Percentiles rank a stretch among this genome's conserved stretches.
phyloP scores from a whole-genome alignment of 306 rosid species.

The Inga laurina region DNA sequence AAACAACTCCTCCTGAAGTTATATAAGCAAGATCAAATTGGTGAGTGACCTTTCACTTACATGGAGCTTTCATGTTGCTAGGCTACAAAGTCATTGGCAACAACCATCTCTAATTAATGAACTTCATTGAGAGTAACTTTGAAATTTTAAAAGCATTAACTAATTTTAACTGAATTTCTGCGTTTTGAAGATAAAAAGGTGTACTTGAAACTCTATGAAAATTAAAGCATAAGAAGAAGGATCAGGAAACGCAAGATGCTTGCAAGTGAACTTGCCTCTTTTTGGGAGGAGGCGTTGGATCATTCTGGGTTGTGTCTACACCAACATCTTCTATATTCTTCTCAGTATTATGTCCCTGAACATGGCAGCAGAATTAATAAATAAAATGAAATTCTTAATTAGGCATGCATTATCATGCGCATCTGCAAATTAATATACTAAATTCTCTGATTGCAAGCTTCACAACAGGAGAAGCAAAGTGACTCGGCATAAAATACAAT shows the following conservation, averaged over 20 bases:
- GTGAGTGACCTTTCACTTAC: too few species aligned
- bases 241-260: constrained; percentile 20
- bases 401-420: constrained; percentile 24
- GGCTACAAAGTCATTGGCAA: too few species aligned
- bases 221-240: constrained; percentile 28
- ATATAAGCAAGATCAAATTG: too few species aligned
- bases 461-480: constrained; percentile 20
- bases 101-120: too few species aligned
- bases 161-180: too few species aligned
- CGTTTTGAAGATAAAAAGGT: neutral
- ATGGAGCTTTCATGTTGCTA: too few species aligned
- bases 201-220: neutral
- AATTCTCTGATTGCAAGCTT: constrained; percentile 20
- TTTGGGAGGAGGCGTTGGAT: constrained; percentile 27
- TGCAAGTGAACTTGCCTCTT: constrained; percentile 54
- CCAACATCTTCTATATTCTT: constrained; percentile 40
- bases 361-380: constrained; percentile 31
- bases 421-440: constrained; percentile 19
- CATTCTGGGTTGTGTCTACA: constrained; percentile 31
- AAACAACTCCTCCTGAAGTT: too few species aligned
- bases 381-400: constrained; percentile 1
- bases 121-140: too few species aligned
- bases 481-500: constrained; percentile 19
- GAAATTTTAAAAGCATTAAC: too few species aligned
- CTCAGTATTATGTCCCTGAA: constrained; percentile 49